Evolutionary conservation across 2,329 filamentous ascomycete genomes (phyloP).

Genomic region (Cryphonectria radicalis): DNA sequence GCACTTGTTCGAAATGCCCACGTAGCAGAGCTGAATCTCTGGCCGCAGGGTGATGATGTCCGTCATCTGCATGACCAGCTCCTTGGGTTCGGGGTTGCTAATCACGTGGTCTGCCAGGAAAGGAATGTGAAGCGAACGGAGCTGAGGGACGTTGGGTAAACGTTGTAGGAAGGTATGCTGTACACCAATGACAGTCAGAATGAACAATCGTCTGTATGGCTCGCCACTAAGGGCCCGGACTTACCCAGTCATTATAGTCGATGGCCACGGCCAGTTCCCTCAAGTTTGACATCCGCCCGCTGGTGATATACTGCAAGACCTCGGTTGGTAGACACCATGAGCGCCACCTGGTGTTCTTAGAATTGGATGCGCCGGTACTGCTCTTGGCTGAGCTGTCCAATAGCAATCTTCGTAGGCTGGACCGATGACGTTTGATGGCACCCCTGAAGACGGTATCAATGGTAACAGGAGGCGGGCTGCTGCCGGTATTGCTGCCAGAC

Average conservation of each 20-base stretch:
- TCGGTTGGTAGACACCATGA: slow-evolving; percentile 74
- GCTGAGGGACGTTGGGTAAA: slow-evolving; percentile 70
- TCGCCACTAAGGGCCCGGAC: slow-evolving; percentile 34
- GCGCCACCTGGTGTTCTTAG: slow-evolving; percentile 57
- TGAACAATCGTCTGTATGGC: not conserved
- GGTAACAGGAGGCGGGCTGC: slow-evolving; percentile 56
- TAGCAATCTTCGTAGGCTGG: slow-evolving; percentile 73
- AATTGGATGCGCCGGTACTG: slow-evolving; percentile 39
- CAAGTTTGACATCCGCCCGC: slow-evolving; percentile 73
- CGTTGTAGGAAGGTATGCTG: slow-evolving; percentile 80
- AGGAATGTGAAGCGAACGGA: slow-evolving; percentile 73
- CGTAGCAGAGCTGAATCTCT: slow-evolving; percentile 76
- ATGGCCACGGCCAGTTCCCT: slow-evolving; percentile 74
- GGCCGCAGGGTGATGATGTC: slow-evolving; percentile 78
- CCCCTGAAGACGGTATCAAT: slow-evolving; percentile 74
- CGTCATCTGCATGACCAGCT: slow-evolving; percentile 76
- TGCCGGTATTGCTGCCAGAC: slow-evolving; percentile 40
- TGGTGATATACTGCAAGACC: slow-evolving; percentile 73
- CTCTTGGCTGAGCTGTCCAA: slow-evolving; percentile 70
- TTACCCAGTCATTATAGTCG: slow-evolving; percentile 79
- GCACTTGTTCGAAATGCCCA: slow-evolving; percentile 77
- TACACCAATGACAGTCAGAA: slow-evolving; percentile 27
- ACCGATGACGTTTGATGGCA: slow-evolving; percentile 70
- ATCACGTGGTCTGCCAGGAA: slow-evolving; percentile 66
- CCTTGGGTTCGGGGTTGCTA: slow-evolving; percentile 61